phyloP scores from a whole-genome alignment of 75 land plant genomes.

The Larix kaempferi region DNA sequence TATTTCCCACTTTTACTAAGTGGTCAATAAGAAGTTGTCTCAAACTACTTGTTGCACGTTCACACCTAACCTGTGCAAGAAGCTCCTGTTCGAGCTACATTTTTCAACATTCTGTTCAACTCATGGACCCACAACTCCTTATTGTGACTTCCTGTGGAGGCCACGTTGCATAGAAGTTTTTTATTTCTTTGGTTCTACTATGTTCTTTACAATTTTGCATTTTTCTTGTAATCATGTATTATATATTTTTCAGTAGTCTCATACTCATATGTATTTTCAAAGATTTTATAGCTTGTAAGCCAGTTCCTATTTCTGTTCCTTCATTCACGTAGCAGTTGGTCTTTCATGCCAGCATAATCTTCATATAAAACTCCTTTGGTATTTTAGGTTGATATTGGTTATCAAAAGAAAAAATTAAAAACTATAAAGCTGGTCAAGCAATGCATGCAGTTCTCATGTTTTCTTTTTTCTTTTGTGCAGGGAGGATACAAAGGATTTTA shows the following conservation, averaged over 20 bases:
- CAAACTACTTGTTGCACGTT: too few species aligned
- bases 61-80: too few species aligned
- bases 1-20: too few species aligned
- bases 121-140: background rate
- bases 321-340: background rate
- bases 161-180: background rate
- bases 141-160: background rate
- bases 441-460: too few species aligned
- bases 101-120: background rate
- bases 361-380: background rate
- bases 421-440: background rate
- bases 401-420: background rate
- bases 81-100: too few species aligned
- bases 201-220: background rate
- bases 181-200: background rate
- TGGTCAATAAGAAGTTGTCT: too few species aligned
- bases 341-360: background rate
- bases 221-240: background rate
- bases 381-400: background rate
- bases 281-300: background rate
- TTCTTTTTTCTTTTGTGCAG: constrained; percentile 25
- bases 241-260: background rate
- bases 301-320: background rate
- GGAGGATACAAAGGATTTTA: constrained; percentile 95
- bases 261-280: background rate